phyloP scores from a whole-genome alignment of 202 grass and related monocot species.

The Miscanthus sacchariflorus region DNA sequence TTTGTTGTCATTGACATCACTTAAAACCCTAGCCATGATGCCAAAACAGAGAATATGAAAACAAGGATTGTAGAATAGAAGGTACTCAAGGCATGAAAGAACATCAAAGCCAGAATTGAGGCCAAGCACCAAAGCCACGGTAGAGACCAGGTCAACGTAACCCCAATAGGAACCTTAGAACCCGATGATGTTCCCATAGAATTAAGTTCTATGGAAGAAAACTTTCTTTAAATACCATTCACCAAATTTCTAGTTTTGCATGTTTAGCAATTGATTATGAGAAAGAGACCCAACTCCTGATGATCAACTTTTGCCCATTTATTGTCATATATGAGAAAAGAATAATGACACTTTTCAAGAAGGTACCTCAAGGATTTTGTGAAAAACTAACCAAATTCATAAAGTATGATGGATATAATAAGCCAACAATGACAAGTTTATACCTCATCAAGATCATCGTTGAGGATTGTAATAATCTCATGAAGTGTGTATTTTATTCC shows the following conservation, averaged over 20 bases:
- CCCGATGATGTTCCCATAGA: no score
- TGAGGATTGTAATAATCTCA: constrained; percentile 40
- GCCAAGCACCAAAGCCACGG: no score
- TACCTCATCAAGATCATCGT: constrained; percentile 56
- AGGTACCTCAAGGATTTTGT: background rate
- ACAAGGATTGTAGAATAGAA: background rate
- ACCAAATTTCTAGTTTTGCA: background rate
- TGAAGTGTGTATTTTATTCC: constrained; percentile 51
- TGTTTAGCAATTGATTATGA: background rate
- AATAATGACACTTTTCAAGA: background rate
- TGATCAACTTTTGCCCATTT: background rate
- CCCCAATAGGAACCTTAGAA: no score
- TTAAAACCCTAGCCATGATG: background rate
- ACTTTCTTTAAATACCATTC: background rate
- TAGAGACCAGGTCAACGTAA: no score
- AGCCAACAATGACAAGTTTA: background rate
- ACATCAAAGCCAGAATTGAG: background rate
- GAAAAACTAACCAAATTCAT: background rate
- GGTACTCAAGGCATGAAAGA: background rate
- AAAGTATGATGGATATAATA: background rate
- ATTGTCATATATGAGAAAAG: background rate
- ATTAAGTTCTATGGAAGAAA: background rate
- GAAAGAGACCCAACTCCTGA: background rate
- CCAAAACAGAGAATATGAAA: background rate
- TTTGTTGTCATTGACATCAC: background rate